Percentiles rank a stretch among this genome's conserved stretches.
Conservation (phyloP, 495 filamentous ascomycete genomes). For the Aspergillus ostianus region DNA sequence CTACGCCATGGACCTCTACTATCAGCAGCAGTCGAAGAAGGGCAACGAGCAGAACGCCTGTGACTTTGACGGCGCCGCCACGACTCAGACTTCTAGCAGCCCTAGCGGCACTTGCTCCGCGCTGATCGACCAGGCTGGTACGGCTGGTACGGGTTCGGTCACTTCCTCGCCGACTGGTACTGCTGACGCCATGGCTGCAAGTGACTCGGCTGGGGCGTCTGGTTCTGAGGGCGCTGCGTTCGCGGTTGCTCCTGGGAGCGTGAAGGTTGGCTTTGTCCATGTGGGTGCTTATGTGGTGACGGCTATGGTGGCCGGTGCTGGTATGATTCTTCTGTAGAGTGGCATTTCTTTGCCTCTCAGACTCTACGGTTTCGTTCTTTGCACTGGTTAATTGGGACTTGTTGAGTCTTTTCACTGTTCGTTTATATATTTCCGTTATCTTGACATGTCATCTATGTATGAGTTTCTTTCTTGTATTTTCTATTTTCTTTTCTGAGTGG, state of each 20-base stretch:
- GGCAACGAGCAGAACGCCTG: conserved; percentile 58
- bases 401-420: neutral
- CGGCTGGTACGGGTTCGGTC: conserved; percentile 61
- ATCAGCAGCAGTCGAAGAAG: conserved; percentile 54
- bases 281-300: conserved; percentile 65
- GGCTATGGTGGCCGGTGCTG: conserved; percentile 62
- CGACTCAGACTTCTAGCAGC: conserved; percentile 43
- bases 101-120: conserved; percentile 51
- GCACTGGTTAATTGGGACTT: neutral
- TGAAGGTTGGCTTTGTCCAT: conserved; percentile 59
- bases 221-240: conserved; percentile 11
- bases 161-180: conserved; percentile 49
- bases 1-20: conserved; percentile 79
- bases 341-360: neutral
- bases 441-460: neutral
- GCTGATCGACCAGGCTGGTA: conserved; percentile 58
- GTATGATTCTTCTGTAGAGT: conserved; percentile 68
- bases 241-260: conserved; percentile 33
- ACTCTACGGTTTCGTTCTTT: too few relatives aligned
- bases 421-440: neutral
- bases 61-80: conserved; percentile 70
- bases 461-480: neutral
- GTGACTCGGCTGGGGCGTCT: conserved; percentile 9
- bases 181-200: conserved; percentile 24
- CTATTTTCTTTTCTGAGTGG: neutral